Conservation (phyloP, 116 monocot genomes). For the Papilionanthe hybrid region DNA sequence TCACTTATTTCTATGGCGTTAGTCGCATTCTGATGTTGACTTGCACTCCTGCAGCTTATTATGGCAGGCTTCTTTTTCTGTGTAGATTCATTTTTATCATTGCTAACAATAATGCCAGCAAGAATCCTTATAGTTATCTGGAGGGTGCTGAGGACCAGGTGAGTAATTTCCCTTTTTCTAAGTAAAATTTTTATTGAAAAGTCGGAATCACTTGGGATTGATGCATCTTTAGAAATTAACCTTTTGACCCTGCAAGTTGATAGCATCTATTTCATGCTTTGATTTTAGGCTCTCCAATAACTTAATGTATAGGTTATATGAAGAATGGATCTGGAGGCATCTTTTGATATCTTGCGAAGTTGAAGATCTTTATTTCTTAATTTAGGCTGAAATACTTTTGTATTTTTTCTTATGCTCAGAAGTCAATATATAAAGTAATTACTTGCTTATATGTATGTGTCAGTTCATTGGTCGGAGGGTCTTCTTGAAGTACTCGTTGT, state of each 20-base stretch:
- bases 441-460: neutral
- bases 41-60: slow-evolving; percentile 72
- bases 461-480: neutral
- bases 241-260: neutral
- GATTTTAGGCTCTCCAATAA: neutral
- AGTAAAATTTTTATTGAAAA: neutral
- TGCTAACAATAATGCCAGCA: slow-evolving; percentile 86
- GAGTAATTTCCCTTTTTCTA: slow-evolving; percentile 5
- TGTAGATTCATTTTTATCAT: slow-evolving; percentile 88
- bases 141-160: slow-evolving; percentile 74
- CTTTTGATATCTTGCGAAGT: neutral
- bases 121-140: slow-evolving; percentile 64
- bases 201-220: neutral
- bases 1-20: neutral
- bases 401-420: neutral
- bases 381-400: neutral
- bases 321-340: neutral
- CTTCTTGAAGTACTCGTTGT: neutral
- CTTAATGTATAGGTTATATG: slow-evolving; percentile 1
- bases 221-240: neutral
- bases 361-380: neutral
- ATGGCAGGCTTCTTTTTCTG: slow-evolving; percentile 88
- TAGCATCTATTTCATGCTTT: neutral
- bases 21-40: slow-evolving; percentile 19
- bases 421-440: neutral